Evolutionary conservation across 2,329 filamentous ascomycete genomes (phyloP).

Genomic region (Cercospora brassicicola): DNA sequence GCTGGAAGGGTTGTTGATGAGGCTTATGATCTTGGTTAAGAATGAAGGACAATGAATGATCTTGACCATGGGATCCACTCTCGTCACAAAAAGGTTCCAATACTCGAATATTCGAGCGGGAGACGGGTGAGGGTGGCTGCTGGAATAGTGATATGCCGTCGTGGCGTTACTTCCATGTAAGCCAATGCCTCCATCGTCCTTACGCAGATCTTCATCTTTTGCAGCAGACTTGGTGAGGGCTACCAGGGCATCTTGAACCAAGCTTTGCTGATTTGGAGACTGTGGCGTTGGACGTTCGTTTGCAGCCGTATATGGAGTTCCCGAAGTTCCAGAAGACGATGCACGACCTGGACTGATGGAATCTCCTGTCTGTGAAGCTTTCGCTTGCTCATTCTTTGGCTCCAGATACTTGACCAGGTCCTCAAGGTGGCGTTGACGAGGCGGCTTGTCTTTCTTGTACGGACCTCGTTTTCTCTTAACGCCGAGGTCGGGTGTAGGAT

Average conservation of each 20-base stretch:
- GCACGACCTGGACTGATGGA: conserved; percentile 17
- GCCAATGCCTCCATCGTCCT: conserved; percentile 19
- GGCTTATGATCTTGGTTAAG: conserved; percentile 21
- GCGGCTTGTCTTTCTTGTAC: conserved; percentile 36
- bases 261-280: conserved; percentile 23
- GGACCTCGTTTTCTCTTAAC: conserved; percentile 36
- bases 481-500: conserved; percentile 30
- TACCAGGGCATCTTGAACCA: conserved; percentile 34
- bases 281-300: conserved; percentile 9
- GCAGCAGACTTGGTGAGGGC: conserved; percentile 31
- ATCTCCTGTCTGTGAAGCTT: background rate
- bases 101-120: conserved; percentile 29
- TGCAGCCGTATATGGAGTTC: background rate
- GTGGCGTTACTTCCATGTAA: background rate
- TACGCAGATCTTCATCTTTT: conserved; percentile 24
- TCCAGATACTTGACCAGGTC: conserved; percentile 34
- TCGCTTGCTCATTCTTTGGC: conserved; percentile 19
- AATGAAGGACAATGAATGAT: conserved; percentile 34
- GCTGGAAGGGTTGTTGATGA: conserved; percentile 22
- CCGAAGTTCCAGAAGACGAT: conserved; percentile 12
- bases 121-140: conserved; percentile 21
- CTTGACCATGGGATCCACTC: conserved; percentile 35
- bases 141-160: background rate
- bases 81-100: conserved; percentile 32
- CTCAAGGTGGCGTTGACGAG: conserved; percentile 34